Evolutionary conservation across 192 early-diverging fungal genomes (phyloP).

Genomic region (Obelidium mucronatum): DNA sequence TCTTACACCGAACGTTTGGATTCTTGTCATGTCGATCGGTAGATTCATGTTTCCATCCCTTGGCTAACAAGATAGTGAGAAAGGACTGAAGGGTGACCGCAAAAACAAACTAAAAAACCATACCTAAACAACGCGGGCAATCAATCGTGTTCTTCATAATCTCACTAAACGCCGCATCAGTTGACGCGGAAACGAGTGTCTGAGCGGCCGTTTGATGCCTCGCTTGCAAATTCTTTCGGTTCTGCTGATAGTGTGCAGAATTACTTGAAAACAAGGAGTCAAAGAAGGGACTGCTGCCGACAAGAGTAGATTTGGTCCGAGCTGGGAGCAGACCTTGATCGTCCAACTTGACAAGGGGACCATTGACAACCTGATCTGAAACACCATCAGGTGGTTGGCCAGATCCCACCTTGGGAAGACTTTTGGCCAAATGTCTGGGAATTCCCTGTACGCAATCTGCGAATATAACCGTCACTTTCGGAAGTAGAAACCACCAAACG

Average conservation of each 20-base stretch:
- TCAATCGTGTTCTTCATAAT: constrained; percentile 12
- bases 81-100: neutral
- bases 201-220: constrained; percentile 1
- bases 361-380: too few relatives aligned
- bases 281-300: constrained; percentile 25
- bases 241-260: constrained; percentile 14
- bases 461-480: neutral
- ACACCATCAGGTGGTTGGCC: too few relatives aligned
- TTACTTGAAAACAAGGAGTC: constrained; percentile 16
- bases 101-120: too few relatives aligned
- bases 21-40: constrained; percentile 44
- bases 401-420: neutral
- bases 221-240: neutral
- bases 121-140: constrained; percentile 39
- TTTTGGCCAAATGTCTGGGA: constrained; percentile 16
- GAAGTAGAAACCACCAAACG: neutral
- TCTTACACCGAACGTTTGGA: constrained; percentile 38
- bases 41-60: constrained; percentile 48
- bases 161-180: neutral
- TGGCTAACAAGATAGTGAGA: neutral
- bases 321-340: neutral
- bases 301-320: neutral
- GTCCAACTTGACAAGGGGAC: too few relatives aligned
- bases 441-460: constrained; percentile 25
- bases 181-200: constrained; percentile 3